phyloP scores from a whole-genome alignment of 164 flowering plant genomes.

The Buxus sempervirens region DNA sequence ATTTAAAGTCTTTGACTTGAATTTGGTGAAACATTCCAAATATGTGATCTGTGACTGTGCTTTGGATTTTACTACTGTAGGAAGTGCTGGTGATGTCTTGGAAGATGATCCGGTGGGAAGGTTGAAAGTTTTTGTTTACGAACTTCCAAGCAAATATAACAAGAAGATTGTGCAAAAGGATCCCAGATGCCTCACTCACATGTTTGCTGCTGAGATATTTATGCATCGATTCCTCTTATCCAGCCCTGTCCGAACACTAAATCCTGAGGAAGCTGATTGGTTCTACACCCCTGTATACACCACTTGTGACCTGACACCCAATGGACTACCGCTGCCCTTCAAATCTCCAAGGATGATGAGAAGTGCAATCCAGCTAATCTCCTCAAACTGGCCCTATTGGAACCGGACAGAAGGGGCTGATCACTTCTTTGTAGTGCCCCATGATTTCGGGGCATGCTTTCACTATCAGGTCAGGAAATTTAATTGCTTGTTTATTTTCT shows the following conservation, averaged over 20 bases:
- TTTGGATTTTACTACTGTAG: constrained; percentile 32
- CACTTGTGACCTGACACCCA: constrained; percentile 90
- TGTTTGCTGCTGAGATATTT: constrained; percentile 97
- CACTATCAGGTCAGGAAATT: constrained; percentile 72
- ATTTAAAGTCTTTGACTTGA: too few relatives aligned
- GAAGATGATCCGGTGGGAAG: constrained; percentile 97
- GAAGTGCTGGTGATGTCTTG: constrained; percentile 99
- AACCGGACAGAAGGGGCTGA: constrained; percentile 91
- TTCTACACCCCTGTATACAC: constrained; percentile 93
- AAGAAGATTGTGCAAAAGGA: constrained; percentile 87
- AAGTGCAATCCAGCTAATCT: constrained; percentile 90
- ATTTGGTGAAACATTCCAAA: background rate
- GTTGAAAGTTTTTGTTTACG: constrained; percentile 93
- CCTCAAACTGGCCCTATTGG: constrained; percentile 98
- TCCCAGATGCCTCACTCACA: constrained; percentile 86
- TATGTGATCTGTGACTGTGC: constrained; percentile 2
- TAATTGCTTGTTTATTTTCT: background rate
- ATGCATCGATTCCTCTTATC: constrained; percentile 93
- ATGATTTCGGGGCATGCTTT: constrained; percentile 96
- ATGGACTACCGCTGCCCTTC: constrained; percentile 92
- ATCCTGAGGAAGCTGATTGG: constrained; percentile 98
- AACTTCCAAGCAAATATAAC: constrained; percentile 96
- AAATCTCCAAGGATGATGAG: constrained; percentile 98
- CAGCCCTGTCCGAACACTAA: constrained; percentile 87
- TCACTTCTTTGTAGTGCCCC: constrained; percentile 90